A percentile compares a stretch with the other conserved stretches of the same genome.
phyloP scores from a whole-genome alignment of 352 stramenopile genomes.

The Phytophthora quininea region DNA sequence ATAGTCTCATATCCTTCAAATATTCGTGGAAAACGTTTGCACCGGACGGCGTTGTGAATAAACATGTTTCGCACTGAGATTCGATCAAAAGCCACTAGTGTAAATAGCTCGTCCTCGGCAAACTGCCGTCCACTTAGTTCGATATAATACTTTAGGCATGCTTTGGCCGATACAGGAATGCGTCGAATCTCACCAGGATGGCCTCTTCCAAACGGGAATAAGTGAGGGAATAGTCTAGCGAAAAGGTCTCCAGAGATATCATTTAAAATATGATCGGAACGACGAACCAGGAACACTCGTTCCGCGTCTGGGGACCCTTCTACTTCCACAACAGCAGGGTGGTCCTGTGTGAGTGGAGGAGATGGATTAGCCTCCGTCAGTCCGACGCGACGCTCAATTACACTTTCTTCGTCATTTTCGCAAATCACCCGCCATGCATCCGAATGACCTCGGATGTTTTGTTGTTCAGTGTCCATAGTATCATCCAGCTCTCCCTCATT shows the following conservation, averaged over 20 bases:
- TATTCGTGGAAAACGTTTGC: slow-evolving; percentile 1
- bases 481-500: not conserved
- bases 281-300: slow-evolving; percentile 1
- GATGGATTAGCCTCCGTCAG: not conserved
- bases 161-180: slow-evolving; percentile 8
- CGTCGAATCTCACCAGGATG: slow-evolving; percentile 9
- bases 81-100: slow-evolving; percentile 12
- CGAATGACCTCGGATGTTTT: slow-evolving; percentile 5
- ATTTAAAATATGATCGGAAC: not conserved
- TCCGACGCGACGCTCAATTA: not conserved
- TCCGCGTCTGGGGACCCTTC: not conserved
- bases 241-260: not conserved
- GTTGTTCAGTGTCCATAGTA: not conserved
- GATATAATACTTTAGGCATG: slow-evolving; percentile 16
- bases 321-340: not conserved
- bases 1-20: slow-evolving; percentile 8
- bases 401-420: not conserved
- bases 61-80: slow-evolving; percentile 20
- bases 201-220: slow-evolving; percentile 10
- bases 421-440: not conserved
- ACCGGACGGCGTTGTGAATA: slow-evolving; percentile 1
- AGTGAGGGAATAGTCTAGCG: not conserved
- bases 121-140: slow-evolving; percentile 15
- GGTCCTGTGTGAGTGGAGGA: not conserved
- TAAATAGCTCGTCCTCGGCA: slow-evolving; percentile 20